Evolutionary conservation across 2,329 filamentous ascomycete genomes (phyloP).

Genomic region (Alternaria incomplexa): DNA sequence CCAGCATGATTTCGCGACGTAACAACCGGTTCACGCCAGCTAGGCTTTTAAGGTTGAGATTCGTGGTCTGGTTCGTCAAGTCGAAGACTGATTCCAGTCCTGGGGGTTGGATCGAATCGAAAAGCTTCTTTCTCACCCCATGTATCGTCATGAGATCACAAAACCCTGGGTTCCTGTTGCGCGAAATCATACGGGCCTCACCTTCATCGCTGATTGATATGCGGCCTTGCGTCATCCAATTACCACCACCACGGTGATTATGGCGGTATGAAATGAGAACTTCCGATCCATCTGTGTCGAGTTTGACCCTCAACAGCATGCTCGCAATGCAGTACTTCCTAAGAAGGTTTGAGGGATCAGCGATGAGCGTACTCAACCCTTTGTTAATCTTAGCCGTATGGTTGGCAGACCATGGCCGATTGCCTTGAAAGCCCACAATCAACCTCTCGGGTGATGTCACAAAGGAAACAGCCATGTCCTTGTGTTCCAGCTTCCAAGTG

Average conservation of each 20-base stretch:
- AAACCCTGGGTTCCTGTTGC: neutral
- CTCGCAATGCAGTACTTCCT: neutral
- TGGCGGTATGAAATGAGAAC: neutral
- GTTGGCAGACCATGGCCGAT: neutral
- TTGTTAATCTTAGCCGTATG: neutral
- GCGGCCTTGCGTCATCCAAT: neutral
- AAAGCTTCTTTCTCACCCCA: neutral
- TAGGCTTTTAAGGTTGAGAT: neutral
- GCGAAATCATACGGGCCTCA: neutral
- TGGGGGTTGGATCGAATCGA: neutral
- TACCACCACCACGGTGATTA: neutral
- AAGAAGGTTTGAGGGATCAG: neutral
- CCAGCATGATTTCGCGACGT: neutral
- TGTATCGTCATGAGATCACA: neutral
- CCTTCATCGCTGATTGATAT: neutral
- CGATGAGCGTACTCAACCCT: neutral
- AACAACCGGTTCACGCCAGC: neutral
- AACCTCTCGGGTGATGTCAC: neutral
- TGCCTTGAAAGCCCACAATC: neutral
- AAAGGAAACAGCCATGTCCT: rapidly evolving
- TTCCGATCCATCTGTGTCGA: neutral
- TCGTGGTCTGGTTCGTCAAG: neutral
- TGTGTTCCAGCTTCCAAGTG: neutral
- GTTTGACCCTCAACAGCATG: neutral
- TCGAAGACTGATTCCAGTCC: neutral